Evolutionary conservation across 2,329 filamentous ascomycete genomes (phyloP).

Genomic region (Colletotrichum somersetense): DNA sequence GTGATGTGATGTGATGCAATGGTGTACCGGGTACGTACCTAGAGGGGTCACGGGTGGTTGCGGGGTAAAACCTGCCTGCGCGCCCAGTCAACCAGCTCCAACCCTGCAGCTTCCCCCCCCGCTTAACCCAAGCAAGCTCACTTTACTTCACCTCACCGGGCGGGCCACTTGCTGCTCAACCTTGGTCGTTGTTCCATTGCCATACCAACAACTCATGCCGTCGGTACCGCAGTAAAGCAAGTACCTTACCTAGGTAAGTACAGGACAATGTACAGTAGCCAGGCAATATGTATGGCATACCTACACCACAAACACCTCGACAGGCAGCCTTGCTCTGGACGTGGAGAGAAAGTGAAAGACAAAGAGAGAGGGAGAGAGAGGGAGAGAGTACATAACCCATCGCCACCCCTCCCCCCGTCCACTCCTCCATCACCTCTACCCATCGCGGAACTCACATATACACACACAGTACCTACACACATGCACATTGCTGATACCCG

Average conservation of each 20-base stretch:
- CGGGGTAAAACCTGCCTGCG: slow-evolving; percentile 28
- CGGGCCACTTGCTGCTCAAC: slow-evolving; percentile 12
- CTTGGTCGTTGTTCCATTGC: slow-evolving; percentile 25
- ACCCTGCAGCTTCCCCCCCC: background rate
- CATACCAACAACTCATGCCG: slow-evolving; percentile 34
- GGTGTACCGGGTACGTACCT: background rate
- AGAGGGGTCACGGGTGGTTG: slow-evolving; percentile 16
- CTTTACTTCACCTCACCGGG: background rate
- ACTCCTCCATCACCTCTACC: slow-evolving; percentile 5
- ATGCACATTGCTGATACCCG: slow-evolving; percentile 2
- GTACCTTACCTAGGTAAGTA: too few relatives aligned
- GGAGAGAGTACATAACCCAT: slow-evolving; percentile 25
- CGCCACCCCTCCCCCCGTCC: slow-evolving; percentile 19
- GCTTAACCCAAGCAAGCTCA: background rate
- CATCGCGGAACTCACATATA: slow-evolving; percentile 16
- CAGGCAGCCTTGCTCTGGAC: background rate
- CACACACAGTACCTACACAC: too few relatives aligned
- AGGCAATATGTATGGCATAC: too few relatives aligned
- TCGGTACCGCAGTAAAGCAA: background rate
- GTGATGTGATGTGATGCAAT: slow-evolving; percentile 22
- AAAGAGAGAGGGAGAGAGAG: background rate
- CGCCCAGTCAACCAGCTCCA: slow-evolving; percentile 18
- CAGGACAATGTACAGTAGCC: too few relatives aligned
- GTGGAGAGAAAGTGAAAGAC: background rate
- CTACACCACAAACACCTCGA: too few relatives aligned